phyloP scores from a whole-genome alignment of 2,329 filamentous ascomycete species.

The Alternaria ethzedia region DNA sequence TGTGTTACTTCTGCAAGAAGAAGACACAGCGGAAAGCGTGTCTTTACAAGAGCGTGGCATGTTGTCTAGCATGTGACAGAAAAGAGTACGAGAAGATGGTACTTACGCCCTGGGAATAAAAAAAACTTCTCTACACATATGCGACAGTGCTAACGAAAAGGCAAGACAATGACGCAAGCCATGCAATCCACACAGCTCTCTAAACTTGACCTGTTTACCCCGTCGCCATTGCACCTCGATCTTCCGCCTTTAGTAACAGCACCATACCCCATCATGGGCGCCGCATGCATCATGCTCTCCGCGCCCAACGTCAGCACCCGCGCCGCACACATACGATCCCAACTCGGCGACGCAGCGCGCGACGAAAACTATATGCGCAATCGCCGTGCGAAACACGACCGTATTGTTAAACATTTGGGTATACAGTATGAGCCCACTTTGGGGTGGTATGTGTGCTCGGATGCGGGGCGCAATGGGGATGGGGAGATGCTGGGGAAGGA shows the following conservation, averaged over 20 bases:
- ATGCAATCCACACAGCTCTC: slow-evolving; percentile 26
- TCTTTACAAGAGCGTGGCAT: slow-evolving; percentile 28
- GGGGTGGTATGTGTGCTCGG: background rate
- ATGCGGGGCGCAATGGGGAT: background rate
- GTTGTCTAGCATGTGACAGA: slow-evolving; percentile 37
- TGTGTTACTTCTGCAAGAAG: slow-evolving; percentile 38
- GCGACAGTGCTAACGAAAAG: background rate
- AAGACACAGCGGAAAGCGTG: slow-evolving; percentile 31
- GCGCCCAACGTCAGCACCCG: slow-evolving; percentile 30
- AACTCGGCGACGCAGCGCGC: slow-evolving; percentile 13
- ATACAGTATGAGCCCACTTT: background rate
- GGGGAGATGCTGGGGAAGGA: background rate
- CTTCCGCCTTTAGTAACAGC: slow-evolving; percentile 31
- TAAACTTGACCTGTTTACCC: slow-evolving; percentile 44
- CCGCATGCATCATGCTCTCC: slow-evolving; percentile 30
- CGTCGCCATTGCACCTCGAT: slow-evolving; percentile 32
- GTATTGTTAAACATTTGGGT: slow-evolving; percentile 27
- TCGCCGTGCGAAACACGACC: slow-evolving; percentile 25
- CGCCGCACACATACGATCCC: slow-evolving; percentile 19
- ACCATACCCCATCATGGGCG: slow-evolving; percentile 26
- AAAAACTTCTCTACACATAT: fast-evolving
- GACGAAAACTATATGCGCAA: slow-evolving; percentile 14
- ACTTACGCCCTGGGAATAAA: background rate
- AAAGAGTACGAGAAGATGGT: slow-evolving; percentile 38
- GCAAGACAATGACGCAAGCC: slow-evolving; percentile 41